Conservation (phyloP, 768 basidiomycete genomes). For the Termitomyces sp. region DNA sequence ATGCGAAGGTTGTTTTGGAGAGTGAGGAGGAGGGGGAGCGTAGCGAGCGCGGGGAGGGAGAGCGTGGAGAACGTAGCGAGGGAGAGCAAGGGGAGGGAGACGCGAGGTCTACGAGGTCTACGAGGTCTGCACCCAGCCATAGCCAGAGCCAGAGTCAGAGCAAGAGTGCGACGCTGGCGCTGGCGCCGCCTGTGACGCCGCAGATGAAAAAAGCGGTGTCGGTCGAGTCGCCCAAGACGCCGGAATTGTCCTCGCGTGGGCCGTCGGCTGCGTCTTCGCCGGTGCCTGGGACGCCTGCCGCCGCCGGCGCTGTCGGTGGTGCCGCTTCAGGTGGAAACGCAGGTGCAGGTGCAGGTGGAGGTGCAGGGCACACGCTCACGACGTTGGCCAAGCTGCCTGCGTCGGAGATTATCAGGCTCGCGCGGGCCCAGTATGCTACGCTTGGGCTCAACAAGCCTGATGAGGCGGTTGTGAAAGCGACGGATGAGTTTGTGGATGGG, state of each 20-base stretch:
- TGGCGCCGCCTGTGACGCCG: conserved; percentile 44
- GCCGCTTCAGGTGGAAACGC: neutral
- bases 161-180: conserved; percentile 7
- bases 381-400: conserved; percentile 73
- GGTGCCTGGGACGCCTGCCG: conserved; percentile 55
- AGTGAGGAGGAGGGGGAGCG: conserved; percentile 32
- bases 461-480: conserved; percentile 59
- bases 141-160: too few species aligned
- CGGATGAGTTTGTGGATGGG: conserved; percentile 68
- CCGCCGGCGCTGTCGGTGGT: neutral
- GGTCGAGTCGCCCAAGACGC: conserved; percentile 60
- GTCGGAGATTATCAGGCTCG: conserved; percentile 66
- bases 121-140: conserved; percentile 19
- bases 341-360: conserved; percentile 8
- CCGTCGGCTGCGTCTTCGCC: conserved; percentile 71
- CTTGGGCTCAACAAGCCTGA: conserved; percentile 64
- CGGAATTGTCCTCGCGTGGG: conserved; percentile 71
- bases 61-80: neutral
- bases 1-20: conserved; percentile 79
- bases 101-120: conserved; percentile 8
- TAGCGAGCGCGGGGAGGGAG: neutral
- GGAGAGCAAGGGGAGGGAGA: too few species aligned
- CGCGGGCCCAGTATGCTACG: too few species aligned
- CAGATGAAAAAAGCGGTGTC: conserved; percentile 41
- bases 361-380: conserved; percentile 53